Base-by-base conservation (phyloP, 129 eudicot genomes). In the Chrysanthemum lavandulifolium region DNA sequence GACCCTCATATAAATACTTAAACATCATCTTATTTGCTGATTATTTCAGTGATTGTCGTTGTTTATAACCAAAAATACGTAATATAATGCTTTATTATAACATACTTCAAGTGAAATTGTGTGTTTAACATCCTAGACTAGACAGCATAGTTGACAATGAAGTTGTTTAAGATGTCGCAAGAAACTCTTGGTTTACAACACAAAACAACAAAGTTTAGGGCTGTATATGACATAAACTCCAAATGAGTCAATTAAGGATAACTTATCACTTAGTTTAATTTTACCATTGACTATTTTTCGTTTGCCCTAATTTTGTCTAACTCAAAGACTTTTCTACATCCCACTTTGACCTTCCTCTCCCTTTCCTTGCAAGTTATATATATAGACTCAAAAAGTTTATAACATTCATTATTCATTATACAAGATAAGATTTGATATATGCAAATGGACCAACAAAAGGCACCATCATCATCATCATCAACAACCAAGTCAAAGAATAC, bases 401-500 rank as follows among this genome's bases (percentile, higher is more conserved):
- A 45, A 2, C 0, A 61, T 15, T 14, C 4, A 57, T 43, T 40
- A 45, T 49, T 63, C 61, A 74, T 47, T 75, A 23, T 40, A 15
- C 31, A 49, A 80, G 47, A 68, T 23, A 25, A 69, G 68, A 54
- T 65, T 71, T 36, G 51, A 52, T 8, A 25, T 23, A 11, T 5
- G 5, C 72, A 71, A 33, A 80, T 80, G 84, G 84, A 80, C 63
- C 80, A 74, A 3, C 80, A 77, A 67, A 75, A 72, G 61, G 6
- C 74, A 68, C n/a, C n/a, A 19, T 19, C 21, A 19, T 19, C 21
- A 19, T 56, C 76, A 15, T 40, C 47, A 6, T 5, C 45, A 36
- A 36, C 45, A 36, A 13, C 75, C 63, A 91, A 84, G 50, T 57
- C 88, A 27, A 87, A 66, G 73, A 85, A 79, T 79, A 80, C 74